Evolutionary conservation across 495 filamentous ascomycete genomes (phyloP).

Genomic region (Trichocladium uniseriatum): DNA sequence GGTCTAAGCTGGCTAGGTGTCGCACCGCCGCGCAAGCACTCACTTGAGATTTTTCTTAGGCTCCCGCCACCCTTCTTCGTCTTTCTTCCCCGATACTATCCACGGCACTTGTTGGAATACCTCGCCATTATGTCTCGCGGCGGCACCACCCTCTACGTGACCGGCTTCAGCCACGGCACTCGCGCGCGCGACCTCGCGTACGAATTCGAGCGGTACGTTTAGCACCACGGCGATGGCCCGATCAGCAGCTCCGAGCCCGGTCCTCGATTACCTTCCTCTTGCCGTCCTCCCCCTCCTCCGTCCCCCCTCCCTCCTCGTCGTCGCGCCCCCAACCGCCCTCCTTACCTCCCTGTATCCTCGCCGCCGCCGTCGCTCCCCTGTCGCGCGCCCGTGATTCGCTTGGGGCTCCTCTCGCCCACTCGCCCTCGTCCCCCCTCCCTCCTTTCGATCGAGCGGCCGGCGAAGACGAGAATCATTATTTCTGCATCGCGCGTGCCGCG

Average conservation of each 20-base stretch:
- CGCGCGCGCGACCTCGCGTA: conserved; percentile 99
- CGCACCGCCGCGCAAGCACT: background rate
- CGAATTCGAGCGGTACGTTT: conserved; percentile 92
- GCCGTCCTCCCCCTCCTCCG: conserved; percentile 26
- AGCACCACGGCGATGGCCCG: conserved; percentile 35
- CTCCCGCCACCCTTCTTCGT: background rate
- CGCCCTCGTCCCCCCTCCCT: conserved; percentile 25
- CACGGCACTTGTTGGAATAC: background rate
- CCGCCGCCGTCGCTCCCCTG: conserved; percentile 23
- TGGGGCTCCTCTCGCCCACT: conserved; percentile 25
- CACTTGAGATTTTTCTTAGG: conserved; percentile 11
- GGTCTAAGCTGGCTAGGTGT: background rate
- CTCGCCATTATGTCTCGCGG: conserved; percentile 71
- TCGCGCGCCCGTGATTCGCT: conserved; percentile 16
- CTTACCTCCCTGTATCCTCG: conserved; percentile 22
- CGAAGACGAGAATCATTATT: conserved; percentile 24
- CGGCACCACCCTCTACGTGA: conserved; percentile 91
- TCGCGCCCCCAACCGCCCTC: conserved; percentile 18
- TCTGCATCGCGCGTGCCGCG: conserved; percentile 31
- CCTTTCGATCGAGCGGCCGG: conserved; percentile 51
- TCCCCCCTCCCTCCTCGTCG: conserved; percentile 36
- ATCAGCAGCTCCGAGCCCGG: conserved; percentile 36
- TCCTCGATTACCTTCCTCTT: conserved; percentile 28
- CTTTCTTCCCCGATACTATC: background rate
- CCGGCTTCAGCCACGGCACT: conserved; percentile 96